A percentile compares a stretch with the other conserved stretches of the same genome.
phyloP scores from a whole-genome alignment of 768 basidiomycete genomes.

The Strobilomyces echinocephalus region DNA sequence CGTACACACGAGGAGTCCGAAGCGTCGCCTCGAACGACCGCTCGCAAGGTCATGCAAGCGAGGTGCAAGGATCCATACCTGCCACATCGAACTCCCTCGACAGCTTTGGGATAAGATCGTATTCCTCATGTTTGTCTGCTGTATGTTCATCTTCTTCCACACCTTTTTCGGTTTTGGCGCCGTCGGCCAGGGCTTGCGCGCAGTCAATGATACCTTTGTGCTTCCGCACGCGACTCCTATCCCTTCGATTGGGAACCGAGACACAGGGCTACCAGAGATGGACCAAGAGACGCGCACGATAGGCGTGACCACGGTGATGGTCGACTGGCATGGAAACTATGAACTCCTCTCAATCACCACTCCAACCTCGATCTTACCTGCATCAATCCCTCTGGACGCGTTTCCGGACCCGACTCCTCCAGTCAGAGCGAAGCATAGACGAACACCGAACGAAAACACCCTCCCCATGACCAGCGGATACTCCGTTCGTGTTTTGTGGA shows the following conservation, averaged over 20 bases:
- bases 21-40: not conserved
- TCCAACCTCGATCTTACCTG: not conserved
- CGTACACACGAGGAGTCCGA: not conserved
- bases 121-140: constrained; percentile 22
- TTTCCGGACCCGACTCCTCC: constrained; percentile 19
- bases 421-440: not conserved
- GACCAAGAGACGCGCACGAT: not conserved
- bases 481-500: constrained; percentile 1
- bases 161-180: constrained; percentile 24
- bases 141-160: constrained; percentile 22
- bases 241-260: not conserved
- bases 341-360: constrained; percentile 12
- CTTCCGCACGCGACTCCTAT: not conserved
- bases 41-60: not conserved
- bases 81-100: constrained; percentile 6
- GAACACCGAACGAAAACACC: not conserved
- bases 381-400: constrained; percentile 16
- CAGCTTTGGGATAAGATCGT: constrained; percentile 21
- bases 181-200: not conserved
- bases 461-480: not conserved
- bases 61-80: not conserved
- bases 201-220: not conserved
- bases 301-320: constrained; percentile 4
- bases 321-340: constrained; percentile 20
- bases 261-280: not conserved